Base-by-base conservation (phyloP, 164 flowering plant genomes). In the Piper betle region DNA sequence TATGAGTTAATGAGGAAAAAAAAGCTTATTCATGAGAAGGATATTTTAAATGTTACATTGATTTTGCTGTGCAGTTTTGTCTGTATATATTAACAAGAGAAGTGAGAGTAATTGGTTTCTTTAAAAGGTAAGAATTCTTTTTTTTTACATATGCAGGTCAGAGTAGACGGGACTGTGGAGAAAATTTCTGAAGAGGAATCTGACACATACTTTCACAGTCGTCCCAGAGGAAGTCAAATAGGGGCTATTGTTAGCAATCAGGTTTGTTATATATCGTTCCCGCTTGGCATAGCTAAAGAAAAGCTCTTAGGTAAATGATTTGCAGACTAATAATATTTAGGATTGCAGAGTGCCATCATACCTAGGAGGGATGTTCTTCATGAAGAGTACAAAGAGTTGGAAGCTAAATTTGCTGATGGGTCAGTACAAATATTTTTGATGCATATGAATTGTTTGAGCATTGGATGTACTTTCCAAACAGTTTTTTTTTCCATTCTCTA, bases 141-240 rank as follows among this genome's bases (percentile, higher is more conserved):
- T 46, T 5, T 46, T 9, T 8, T 20, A 40, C 19, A 16, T 42
- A 39, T 70, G 57, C 64, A 92, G 95, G 98, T 93, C 53, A 77
- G 99, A 72, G 78, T 93, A 61, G 96, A 90, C 79, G 99, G 99
- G 52, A 37, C 79, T 53, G 96, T 93, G 62, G 68, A 80, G 69
- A 90, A 88, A 71, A 85, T 90, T 58, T 77, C 99, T 40, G 83
- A 84, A 5, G 87, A 80, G 69, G 97, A 93, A 77, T 93, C 96
- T 68, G 89, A 88, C 67, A 80, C 82, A 39, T 90, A 86, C 67
- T 93, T 93, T 67, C 95, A 86, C 60, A 88, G 91, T 58, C 95
- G 95, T 76, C 96, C 97, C 58, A 82, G 82, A 54, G 98, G 92
- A 72, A 87, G 94, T 77, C 98, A 87, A 70, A 75, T 93, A 66